Base-by-base conservation (phyloP, 257 asterid genomes). In the Cordia subcordata region DNA sequence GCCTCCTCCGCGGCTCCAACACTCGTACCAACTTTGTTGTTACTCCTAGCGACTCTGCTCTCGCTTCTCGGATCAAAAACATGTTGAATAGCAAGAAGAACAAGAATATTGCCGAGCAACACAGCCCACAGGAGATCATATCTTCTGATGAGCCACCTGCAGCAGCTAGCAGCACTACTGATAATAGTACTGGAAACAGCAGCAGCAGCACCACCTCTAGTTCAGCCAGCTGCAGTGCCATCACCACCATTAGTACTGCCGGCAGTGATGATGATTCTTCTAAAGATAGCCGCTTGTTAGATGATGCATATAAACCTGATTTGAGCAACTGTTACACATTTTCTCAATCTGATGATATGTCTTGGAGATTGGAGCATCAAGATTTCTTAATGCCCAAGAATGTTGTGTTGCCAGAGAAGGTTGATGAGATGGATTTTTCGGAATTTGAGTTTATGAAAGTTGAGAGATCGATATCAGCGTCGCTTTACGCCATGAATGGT, bases 381-480 rank as follows among this genome's bases (percentile, higher is more conserved):
- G 61, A 63, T 13, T 59, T 71, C 35, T 60, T 62, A 27, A 12
- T 69, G 61, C 57, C 62, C 46, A 58, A 52, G 39, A 33, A 56
- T 17, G 61, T 37, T 60, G 17, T n/a, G 37, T 23, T 55, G 39
- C 61, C 64, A 1, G 47, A 57, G 38, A 70, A 22, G 9, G 46
- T n/a, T 8, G 56, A 10, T 5, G 57, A 53, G 14, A 61, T 32
- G 54, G 72, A 72, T n/a, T 51, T 83, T 15, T 54, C 78, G 8
- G 87, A 79, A 33, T 85, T 75, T 56, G 89, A 85, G 61, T 63
- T 77, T 4, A 79, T 82, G 74, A 82, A 77, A 67, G 88, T 84
- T 1, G 93, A 87, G 69, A 78, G 93, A 64, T 87, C 82, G 76
- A 82, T 87, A 53, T 84, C 95, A 19, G 95, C 95, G 12, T 87